Conservation (phyloP, 192 early-diverging fungal species). For the Pecoramyces ruminantium region DNA sequence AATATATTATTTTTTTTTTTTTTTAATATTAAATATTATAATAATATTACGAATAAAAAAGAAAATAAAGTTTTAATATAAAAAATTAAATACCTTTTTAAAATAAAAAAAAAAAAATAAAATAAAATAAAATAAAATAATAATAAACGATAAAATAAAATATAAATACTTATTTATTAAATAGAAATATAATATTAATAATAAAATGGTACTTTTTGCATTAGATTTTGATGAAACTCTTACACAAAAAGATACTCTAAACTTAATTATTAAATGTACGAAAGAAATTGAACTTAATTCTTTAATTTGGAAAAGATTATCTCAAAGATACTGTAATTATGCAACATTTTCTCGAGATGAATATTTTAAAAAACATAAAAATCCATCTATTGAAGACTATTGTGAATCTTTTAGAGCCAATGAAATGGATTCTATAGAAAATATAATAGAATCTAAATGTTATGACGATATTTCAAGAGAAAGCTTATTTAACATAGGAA, state of each 20-base stretch:
- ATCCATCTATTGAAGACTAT: neutral
- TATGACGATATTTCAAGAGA: neutral
- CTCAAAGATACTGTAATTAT: neutral
- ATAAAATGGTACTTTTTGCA: neutral
- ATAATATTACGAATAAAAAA: too few species aligned
- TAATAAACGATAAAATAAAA: neutral
- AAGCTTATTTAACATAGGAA: neutral
- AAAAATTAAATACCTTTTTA: too few species aligned
- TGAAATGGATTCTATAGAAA: neutral
- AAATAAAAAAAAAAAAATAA: too few species aligned
- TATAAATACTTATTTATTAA: neutral
- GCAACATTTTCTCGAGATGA: neutral
- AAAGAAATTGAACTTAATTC: neutral
- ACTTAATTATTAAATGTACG: neutral
- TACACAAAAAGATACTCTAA: neutral
- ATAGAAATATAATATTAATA: neutral
- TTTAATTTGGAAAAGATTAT: neutral
- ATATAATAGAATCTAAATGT: neutral
- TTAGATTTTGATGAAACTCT: neutral
- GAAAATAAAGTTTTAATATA: too few species aligned
- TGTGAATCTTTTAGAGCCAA: neutral
- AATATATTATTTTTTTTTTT: too few species aligned
- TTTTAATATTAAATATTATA: too few species aligned
- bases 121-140: too few species aligned
- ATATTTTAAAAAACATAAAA: neutral